Evolutionary conservation across 2,329 filamentous ascomycete genomes (phyloP), one percentile per base, ranked within the genome.

Genomic region (Pezicula rhizophila): DNA sequence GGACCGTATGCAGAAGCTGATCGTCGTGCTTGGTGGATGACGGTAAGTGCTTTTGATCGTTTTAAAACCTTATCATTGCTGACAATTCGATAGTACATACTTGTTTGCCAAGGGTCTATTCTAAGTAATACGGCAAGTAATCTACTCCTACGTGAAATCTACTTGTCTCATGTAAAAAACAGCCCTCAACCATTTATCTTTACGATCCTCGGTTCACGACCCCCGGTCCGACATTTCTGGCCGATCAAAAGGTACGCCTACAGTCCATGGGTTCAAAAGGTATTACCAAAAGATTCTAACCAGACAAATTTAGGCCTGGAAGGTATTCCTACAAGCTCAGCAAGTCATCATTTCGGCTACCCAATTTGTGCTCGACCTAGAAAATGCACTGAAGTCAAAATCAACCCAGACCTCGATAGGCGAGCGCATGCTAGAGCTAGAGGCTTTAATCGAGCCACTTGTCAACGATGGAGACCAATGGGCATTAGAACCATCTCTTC

Each of bases 21-120:
- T 54, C 64, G 72, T 26, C 66, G 74, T 26, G 66, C 70, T 5
- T 78, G 74, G 74, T 78, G 75, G 75, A 76, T 76, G 71, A 76
- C 74, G 15, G 69, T 70, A 53, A 35, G 67, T 54, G n/a, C 35
- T 34, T 15, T 25, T 18, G 3, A 38, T 45, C 1, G 15, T 42
- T 17, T 34, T 43, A 3, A 17, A 34, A 8, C 11, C 18, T 14
- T 18, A 18, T 18, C n/a, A 8, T 11, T 26, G 35, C 40, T 51
- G 4, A 42, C 31, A 20, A 8, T 26, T 2, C 2, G 8, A 15
- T 25, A 73, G 64, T 78, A 77, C 50, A 68, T 76, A 14, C 72
- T 68, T 50, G 70, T 71, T 5, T 75, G 72, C 38, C 75, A 79
- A 56, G 71, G 68, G 10, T 70, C 73, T 1, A 76, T 78, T 46